phyloP scores from a whole-genome alignment of 441 rosid genomes.

The Arabidopsis lyrata region DNA sequence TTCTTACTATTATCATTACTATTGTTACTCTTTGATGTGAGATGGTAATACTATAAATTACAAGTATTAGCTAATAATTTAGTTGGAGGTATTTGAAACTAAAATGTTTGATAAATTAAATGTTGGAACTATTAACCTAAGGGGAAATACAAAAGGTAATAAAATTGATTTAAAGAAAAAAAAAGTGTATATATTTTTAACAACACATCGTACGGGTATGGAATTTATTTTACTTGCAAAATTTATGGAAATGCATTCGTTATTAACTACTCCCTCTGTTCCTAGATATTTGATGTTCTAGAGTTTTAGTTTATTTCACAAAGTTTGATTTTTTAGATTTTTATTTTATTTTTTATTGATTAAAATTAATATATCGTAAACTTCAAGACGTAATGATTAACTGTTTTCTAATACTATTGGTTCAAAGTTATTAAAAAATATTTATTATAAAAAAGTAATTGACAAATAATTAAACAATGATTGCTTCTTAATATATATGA shows the following conservation, averaged over 20 bases:
- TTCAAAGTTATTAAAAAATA: no score
- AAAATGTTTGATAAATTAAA: background rate
- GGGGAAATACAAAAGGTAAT: background rate
- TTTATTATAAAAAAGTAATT: no score
- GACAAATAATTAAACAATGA: no score
- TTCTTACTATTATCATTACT: background rate
- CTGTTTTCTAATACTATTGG: no score
- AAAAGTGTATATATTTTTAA: background rate
- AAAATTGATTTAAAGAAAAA: background rate
- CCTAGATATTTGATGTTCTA: no score
- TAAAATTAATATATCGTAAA: no score
- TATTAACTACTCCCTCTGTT: background rate
- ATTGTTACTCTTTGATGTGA: background rate
- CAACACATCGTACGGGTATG: background rate
- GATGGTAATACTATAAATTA: slow-evolving; percentile 5
- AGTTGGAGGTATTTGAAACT: background rate
- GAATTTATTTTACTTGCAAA: background rate
- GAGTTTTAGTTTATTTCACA: no score
- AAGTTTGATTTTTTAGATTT: no score
- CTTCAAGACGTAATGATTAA: no score
- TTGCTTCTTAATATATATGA: no score
- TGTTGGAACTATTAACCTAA: background rate
- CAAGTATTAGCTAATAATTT: background rate
- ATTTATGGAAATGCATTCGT: background rate
- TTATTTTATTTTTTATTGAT: no score